phyloP scores from a whole-genome alignment of 352 stramenopile genomes.

The Hyphochytrium catenoides region DNA sequence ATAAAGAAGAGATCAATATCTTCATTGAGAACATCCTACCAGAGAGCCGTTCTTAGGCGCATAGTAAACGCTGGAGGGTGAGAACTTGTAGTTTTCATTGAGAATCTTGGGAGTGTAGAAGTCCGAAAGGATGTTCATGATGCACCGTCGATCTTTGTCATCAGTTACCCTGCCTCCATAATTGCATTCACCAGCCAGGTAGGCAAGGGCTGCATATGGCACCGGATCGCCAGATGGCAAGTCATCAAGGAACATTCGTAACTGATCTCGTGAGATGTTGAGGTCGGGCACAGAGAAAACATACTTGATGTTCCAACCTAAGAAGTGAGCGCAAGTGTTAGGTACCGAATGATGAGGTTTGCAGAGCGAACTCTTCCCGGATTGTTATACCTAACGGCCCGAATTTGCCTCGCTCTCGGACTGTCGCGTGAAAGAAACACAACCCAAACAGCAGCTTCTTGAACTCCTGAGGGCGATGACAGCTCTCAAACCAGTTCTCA shows the following conservation, averaged over 20 bases:
- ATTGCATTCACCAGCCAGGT: constrained; percentile 78
- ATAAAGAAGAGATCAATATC: no score
- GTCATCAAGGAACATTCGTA: constrained; percentile 54
- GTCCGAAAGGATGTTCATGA: constrained; percentile 53
- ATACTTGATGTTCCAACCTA: constrained; percentile 72
- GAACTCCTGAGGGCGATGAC: constrained; percentile 26
- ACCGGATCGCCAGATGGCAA: constrained; percentile 26
- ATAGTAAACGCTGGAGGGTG: constrained; percentile 49
- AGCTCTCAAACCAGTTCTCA: constrained; percentile 37
- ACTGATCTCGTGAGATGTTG: constrained; percentile 55
- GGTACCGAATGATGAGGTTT: no score
- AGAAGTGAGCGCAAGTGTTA: no score
- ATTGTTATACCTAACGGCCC: no score
- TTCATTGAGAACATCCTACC: constrained; percentile 22
- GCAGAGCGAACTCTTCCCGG: no score
- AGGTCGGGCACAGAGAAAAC: constrained; percentile 55
- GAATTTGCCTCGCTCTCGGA: constrained; percentile 58
- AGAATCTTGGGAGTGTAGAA: constrained; percentile 56
- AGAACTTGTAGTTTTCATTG: constrained; percentile 44
- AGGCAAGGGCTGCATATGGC: constrained; percentile 70
- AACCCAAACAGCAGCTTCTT: constrained; percentile 58
- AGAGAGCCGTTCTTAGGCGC: constrained; percentile 22
- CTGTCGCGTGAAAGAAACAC: constrained; percentile 77
- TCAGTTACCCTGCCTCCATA: constrained; percentile 83
- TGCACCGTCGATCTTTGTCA: constrained; percentile 69